phyloP scores from a whole-genome alignment of 345 rosid genomes.

The Eucalyptus curtisii region DNA sequence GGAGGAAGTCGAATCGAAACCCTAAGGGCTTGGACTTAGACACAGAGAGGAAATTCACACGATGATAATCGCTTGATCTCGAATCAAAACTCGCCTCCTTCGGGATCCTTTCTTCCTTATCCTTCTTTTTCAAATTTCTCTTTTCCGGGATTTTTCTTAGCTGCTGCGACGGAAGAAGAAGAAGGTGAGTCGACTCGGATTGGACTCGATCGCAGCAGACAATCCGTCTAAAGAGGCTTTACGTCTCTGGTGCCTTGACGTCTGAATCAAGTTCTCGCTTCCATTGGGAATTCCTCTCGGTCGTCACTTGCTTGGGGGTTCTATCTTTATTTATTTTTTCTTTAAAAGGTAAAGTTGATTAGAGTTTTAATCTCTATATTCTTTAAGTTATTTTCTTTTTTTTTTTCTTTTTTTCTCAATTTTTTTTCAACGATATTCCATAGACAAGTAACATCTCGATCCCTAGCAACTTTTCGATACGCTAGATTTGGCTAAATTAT shows the following conservation, averaged over 20 bases:
- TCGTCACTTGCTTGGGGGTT: not conserved
- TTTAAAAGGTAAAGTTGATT: not conserved
- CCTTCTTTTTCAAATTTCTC: not conserved
- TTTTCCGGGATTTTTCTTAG: not conserved
- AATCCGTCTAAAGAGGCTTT: not conserved
- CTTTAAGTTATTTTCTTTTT: no score
- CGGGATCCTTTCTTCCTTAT: not conserved
- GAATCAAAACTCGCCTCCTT: not conserved
- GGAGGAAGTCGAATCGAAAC: not conserved
- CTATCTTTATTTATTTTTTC: not conserved
- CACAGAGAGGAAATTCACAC: not conserved
- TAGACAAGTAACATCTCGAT: not conserved
- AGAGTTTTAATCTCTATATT: not conserved
- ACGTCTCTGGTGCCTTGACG: not conserved
- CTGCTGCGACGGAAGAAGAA: not conserved
- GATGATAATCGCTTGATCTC: not conserved
- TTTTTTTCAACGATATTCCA: not conserved
- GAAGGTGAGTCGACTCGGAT: not conserved
- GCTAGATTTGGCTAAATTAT: not conserved
- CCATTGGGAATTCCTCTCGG: not conserved
- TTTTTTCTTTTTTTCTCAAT: not conserved
- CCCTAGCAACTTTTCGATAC: not conserved
- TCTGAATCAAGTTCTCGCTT: not conserved
- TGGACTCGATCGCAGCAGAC: not conserved
- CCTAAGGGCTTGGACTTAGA: not conserved